Evolutionary conservation across 306 rosid species (phyloP), one percentile per base, ranked within the genome.

Genomic region (Mimosa bimucronata): DNA sequence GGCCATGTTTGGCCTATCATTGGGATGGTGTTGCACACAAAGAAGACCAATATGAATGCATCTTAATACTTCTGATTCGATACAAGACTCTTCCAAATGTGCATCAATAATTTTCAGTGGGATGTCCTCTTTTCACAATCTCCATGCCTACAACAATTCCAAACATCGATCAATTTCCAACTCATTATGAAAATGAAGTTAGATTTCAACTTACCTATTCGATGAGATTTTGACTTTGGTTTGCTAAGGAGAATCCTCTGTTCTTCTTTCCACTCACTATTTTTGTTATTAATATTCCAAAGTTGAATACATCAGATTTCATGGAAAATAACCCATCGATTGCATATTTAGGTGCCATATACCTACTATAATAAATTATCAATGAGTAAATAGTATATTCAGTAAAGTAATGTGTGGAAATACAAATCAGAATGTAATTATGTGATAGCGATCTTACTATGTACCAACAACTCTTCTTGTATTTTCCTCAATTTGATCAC

Each of bases 1-100:
- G 0, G 88, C 21, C 89, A 87, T 87, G 77, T 75, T 74, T 46
- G 88, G 87, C 71, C 94, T 57, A 18, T 87, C 88, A 15, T 84
- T 64, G 0, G 89, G 86, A 55, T 61, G 81, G 15, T 80, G 86
- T 46, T 88, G 92, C 40, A 87, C 26, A 68, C 91, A 88, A 25
- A 88, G 74, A 73, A 88, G 84, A 50, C 90, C 87, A 0, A 87
- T 76, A 26, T 87, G 88, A 29, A 85, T 77, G 82, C 87, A 78
- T 26, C 87, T 12, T 2, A 83, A 7, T 40, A 70, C 86, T 58
- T 86, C 74, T 9, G 28, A 7, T 28, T 15, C 16, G 34, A 41
- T 46, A 18, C 9, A 68, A 2, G 79, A 45, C 7, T 68, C 69
- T 1, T 69, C 69, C 25, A 85, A 78, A 21, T 45, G 9, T 11